Conservation (phyloP, 345 rosid genomes). For the Bruguiera gymnorhiza region DNA sequence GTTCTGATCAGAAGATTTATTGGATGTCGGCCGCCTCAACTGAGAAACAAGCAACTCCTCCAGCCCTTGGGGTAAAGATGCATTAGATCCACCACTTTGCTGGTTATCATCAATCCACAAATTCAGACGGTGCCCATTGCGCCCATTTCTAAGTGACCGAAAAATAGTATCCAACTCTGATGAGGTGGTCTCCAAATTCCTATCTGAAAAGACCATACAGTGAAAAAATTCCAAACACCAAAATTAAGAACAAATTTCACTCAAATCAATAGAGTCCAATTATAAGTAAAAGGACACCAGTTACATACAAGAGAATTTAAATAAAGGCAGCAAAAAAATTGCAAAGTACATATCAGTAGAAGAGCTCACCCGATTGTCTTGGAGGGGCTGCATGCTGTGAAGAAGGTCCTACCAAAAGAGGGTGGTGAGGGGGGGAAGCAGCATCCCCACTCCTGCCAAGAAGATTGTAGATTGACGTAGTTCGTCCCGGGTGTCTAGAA, state of each 20-base stretch:
- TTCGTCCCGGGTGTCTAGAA: conserved; percentile 91
- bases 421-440: conserved; percentile 74
- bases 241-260: not conserved
- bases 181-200: conserved; percentile 29
- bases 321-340: too few relatives aligned
- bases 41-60: conserved; percentile 93
- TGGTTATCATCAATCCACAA: conserved; percentile 90
- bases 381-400: conserved; percentile 37
- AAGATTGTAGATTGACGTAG: conserved; percentile 91
- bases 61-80: conserved; percentile 82
- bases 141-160: conserved; percentile 84
- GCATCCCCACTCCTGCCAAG: conserved; percentile 74
- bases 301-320: too few relatives aligned
- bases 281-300: too few relatives aligned
- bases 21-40: conserved; percentile 63
- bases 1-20: conserved; percentile 58
- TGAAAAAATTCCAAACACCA: not conserved
- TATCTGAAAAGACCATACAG: conserved; percentile 41
- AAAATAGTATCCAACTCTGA: conserved; percentile 68
- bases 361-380: conserved; percentile 59
- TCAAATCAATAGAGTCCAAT: too few relatives aligned
- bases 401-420: conserved; percentile 73
- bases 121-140: conserved; percentile 80
- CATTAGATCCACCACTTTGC: conserved; percentile 67
- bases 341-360: not conserved